Evolutionary conservation across 129 eudicot genomes (phyloP).

Genomic region (Chrysanthemum makinoi): DNA sequence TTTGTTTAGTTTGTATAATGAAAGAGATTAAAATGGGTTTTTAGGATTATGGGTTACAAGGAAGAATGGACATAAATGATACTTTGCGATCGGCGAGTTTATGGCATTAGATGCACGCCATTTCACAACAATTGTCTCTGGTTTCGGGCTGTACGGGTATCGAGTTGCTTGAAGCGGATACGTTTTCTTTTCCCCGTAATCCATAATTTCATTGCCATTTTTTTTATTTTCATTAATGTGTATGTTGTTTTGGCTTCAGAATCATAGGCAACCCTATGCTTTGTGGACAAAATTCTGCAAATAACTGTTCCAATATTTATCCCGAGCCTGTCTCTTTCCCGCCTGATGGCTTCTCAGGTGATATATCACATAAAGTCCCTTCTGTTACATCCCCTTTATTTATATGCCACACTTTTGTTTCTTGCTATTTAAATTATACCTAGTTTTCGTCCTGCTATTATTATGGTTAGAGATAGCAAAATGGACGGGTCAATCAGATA

Average conservation of each 20-base stretch:
- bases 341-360: conserved; percentile 61
- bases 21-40: too few relatives aligned
- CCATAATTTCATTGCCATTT: not conserved
- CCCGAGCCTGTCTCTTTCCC: conserved; percentile 85
- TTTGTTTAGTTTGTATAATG: too few relatives aligned
- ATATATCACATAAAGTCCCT: conserved; percentile 9
- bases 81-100: too few relatives aligned
- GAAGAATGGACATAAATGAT: too few relatives aligned
- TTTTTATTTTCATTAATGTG: conserved; percentile 1
- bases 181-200: conserved; percentile 13
- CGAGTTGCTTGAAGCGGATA: too few relatives aligned
- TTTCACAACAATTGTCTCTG: too few relatives aligned
- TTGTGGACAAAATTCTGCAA: conserved; percentile 59
- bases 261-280: conserved; percentile 78
- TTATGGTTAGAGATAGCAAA: not conserved
- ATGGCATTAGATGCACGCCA: too few relatives aligned
- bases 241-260: conserved; percentile 39
- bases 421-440: too few relatives aligned
- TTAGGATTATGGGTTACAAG: too few relatives aligned
- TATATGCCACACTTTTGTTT: too few relatives aligned
- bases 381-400: not conserved
- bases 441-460: not conserved
- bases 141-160: too few relatives aligned
- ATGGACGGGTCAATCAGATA: too few relatives aligned
- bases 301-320: conserved; percentile 72